Percentiles rank a stretch among this genome's conserved stretches.
phyloP scores from a whole-genome alignment of 768 basidiomycete genomes.

The Xerocomus spinulosus region DNA sequence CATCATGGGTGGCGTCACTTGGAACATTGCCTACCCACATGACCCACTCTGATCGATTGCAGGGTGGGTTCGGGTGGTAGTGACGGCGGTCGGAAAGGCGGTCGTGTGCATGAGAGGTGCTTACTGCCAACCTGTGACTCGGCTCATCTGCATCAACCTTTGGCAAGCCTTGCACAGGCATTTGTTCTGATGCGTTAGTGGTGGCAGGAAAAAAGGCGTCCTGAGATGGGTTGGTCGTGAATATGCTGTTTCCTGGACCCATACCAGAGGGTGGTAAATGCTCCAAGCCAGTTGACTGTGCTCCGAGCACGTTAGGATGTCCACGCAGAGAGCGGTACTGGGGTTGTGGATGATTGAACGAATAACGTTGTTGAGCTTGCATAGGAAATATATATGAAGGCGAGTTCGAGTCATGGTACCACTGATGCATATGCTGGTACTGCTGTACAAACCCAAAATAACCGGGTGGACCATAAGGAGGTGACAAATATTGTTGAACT shows the following conservation, averaged over 20 bases:
- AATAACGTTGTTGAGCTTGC: conserved; percentile 33
- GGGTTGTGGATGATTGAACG: conserved; percentile 27
- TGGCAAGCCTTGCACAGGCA: not conserved
- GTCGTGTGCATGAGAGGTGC: conserved; percentile 15
- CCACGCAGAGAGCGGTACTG: conserved; percentile 13
- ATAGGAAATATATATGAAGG: conserved; percentile 20
- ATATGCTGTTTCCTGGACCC: not conserved
- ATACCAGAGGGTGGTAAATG: conserved; percentile 9
- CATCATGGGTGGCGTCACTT: conserved; percentile 74
- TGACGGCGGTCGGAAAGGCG: conserved; percentile 41
- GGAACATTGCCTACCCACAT: conserved; percentile 98
- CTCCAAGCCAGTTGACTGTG: conserved; percentile 12
- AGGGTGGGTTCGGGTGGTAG: conserved; percentile 69
- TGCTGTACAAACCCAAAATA: conserved; percentile 37
- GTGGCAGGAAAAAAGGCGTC: not conserved
- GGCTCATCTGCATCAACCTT: not conserved
- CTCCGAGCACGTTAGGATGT: conserved; percentile 19
- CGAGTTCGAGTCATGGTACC: conserved; percentile 40
- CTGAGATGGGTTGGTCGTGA: no score
- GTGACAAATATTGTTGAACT: conserved; percentile 16
- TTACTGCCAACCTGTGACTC: not conserved
- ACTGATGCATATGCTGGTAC: conserved; percentile 41
- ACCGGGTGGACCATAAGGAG: no score
- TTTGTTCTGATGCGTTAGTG: conserved; percentile 3
- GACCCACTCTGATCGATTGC: conserved; percentile 83